phyloP scores from a whole-genome alignment of 2,329 filamentous ascomycete species.

The Teratosphaeria gauchensis region DNA sequence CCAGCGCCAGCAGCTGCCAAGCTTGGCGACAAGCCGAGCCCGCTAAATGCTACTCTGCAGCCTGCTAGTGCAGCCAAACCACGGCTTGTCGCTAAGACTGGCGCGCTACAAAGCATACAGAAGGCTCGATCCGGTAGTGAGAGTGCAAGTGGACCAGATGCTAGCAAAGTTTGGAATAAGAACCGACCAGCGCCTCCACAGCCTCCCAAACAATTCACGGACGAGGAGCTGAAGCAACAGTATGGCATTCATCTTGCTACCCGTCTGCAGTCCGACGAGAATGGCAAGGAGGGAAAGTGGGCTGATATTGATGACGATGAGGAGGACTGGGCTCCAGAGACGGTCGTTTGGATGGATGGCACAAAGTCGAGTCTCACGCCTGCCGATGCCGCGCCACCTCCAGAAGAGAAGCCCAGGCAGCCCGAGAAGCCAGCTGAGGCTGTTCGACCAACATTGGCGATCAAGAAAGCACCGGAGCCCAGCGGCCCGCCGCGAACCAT shows the following conservation, averaged over 20 bases:
- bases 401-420: constrained; percentile 6
- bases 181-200: constrained; percentile 61
- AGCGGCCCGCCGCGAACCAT: constrained; percentile 37
- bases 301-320: constrained; percentile 84
- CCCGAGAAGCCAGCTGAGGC: constrained; percentile 16
- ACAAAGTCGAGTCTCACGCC: constrained; percentile 69
- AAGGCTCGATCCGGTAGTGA: constrained; percentile 25
- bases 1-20: constrained; percentile 40
- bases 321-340: constrained; percentile 76
- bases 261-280: constrained; percentile 65
- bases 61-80: constrained; percentile 44
- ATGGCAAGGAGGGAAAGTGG: constrained; percentile 71
- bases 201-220: constrained; percentile 72
- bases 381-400: constrained; percentile 26
- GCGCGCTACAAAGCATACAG: constrained; percentile 43
- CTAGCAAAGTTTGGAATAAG: constrained; percentile 77
- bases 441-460: constrained; percentile 18
- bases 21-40: constrained; percentile 42
- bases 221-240: constrained; percentile 74
- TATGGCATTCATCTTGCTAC: constrained; percentile 79
- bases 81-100: constrained; percentile 66
- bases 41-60: constrained; percentile 33
- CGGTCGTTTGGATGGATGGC: constrained; percentile 80
- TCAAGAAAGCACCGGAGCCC: constrained; percentile 27
- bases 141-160: constrained; percentile 50